These are phyloP conservation scores for Fusarium agapanthi DNA, from an alignment of 2,329 filamentous ascomycete species.

Conservation along the genomic window DNA sequence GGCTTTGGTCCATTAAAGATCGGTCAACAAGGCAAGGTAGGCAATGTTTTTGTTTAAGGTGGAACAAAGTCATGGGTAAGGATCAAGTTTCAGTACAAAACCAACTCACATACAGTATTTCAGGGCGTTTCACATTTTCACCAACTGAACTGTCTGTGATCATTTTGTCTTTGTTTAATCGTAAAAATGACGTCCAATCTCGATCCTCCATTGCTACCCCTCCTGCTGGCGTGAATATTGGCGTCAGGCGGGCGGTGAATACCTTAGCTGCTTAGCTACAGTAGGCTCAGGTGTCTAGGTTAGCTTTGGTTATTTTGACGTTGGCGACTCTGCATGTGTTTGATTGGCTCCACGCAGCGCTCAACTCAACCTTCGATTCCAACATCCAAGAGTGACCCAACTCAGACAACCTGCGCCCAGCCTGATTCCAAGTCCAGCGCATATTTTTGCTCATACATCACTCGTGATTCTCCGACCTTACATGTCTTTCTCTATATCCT, in stretches of 20 bases:
- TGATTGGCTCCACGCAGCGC: conserved; percentile 40
- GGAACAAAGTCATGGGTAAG: conserved; percentile 4
- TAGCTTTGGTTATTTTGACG: conserved; percentile 34
- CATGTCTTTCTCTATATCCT: background rate
- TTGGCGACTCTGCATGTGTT: conserved; percentile 28
- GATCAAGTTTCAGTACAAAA: background rate
- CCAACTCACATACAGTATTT: background rate
- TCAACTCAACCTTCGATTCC: conserved; percentile 34
- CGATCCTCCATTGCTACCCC: conserved; percentile 29
- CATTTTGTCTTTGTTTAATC: background rate
- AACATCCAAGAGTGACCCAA: conserved; percentile 34
- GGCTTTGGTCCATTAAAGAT: background rate
- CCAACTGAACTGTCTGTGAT: background rate
- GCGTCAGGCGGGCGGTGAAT: conserved; percentile 39
- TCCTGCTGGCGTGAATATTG: conserved; percentile 27
- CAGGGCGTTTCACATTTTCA: background rate
- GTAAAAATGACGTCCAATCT: conserved; percentile 12
- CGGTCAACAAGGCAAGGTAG: background rate
- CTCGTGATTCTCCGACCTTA: background rate
- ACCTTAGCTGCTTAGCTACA: background rate
- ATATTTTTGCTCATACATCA: background rate
- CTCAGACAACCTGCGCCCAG: conserved; percentile 29
- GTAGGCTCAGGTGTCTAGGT: conserved; percentile 22
- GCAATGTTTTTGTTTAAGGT: background rate
- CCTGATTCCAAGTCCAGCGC: conserved; percentile 24